Conservation (phyloP, 2,329 filamentous ascomycete species). For the Thelonectria rubi region DNA sequence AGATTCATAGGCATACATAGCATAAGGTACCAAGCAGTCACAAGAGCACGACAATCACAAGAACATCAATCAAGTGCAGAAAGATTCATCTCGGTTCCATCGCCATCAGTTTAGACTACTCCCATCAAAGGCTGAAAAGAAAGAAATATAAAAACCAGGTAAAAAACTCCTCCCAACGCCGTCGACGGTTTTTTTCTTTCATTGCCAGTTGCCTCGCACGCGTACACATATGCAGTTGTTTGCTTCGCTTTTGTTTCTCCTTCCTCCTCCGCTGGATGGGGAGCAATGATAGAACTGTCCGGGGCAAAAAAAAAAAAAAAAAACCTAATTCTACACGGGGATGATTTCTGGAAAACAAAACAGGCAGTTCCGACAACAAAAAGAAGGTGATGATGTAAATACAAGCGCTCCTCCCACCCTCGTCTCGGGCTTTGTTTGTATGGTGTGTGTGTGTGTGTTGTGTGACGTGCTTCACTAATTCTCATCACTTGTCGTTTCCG, state of each 20-base stretch:
- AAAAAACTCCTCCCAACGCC: conserved; percentile 23
- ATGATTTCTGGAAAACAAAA: background rate
- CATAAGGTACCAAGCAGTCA: too few relatives aligned
- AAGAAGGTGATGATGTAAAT: background rate
- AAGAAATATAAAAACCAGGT: conserved; percentile 4
- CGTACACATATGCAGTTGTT: too few relatives aligned
- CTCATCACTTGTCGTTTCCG: background rate
- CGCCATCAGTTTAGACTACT: background rate
- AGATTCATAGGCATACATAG: too few relatives aligned
- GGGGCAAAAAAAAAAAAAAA: background rate
- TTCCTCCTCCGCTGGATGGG: background rate
- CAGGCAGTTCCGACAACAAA: conserved; percentile 1
- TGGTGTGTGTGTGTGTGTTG: background rate
- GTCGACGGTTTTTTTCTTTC: conserved; percentile 3
- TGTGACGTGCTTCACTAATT: background rate
- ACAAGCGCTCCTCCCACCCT: conserved; percentile 12
- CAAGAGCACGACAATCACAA: background rate
- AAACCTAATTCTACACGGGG: conserved; percentile 16
- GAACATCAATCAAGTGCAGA: background rate
- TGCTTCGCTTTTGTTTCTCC: background rate
- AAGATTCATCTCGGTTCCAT: background rate
- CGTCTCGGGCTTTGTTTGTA: background rate
- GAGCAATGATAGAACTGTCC: background rate
- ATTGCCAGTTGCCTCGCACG: too few relatives aligned
- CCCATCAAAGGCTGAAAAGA: background rate